Evolutionary conservation across 2,329 filamentous ascomycete species (phyloP).

Genomic region (Tolypocladium cylindrosporum): DNA sequence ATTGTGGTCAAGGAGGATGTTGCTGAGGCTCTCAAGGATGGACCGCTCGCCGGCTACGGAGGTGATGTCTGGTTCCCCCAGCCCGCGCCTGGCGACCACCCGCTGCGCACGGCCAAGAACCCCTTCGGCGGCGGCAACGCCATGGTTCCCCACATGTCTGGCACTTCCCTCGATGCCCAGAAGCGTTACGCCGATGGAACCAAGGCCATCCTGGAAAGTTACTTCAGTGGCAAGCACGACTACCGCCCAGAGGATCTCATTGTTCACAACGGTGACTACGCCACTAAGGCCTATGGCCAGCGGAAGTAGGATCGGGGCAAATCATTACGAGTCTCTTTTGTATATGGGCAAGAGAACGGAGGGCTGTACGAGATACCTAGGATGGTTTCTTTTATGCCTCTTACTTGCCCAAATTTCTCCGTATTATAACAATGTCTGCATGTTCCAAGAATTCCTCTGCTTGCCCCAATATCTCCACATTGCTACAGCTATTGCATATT

Average conservation of each 20-base stretch:
- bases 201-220: conserved; percentile 85
- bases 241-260: conserved; percentile 89
- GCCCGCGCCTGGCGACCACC: conserved; percentile 88
- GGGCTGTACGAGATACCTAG: neutral
- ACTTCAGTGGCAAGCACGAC: conserved; percentile 79
- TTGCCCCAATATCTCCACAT: neutral
- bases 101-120: conserved; percentile 85
- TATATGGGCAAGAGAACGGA: neutral
- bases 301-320: conserved; percentile 31
- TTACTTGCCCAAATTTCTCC: too few relatives aligned
- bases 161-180: conserved; percentile 97
- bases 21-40: conserved; percentile 80
- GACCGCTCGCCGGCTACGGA: conserved; percentile 83
- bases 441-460: too few relatives aligned
- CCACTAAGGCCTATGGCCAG: conserved; percentile 87
- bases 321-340: neutral
- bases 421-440: too few relatives aligned
- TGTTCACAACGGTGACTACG: conserved; percentile 81
- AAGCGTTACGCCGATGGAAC: conserved; percentile 79
- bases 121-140: conserved; percentile 95
- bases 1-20: conserved; percentile 99
- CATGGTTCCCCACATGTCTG: conserved; percentile 98
- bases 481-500: too few relatives aligned
- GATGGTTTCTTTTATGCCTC: neutral
- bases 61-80: conserved; percentile 97